Percentiles rank a stretch among this genome's conserved stretches.
Evolutionary conservation across 139 green algal genomes (phyloP).

Genomic region (Protoeuglena noctilucae): DNA sequence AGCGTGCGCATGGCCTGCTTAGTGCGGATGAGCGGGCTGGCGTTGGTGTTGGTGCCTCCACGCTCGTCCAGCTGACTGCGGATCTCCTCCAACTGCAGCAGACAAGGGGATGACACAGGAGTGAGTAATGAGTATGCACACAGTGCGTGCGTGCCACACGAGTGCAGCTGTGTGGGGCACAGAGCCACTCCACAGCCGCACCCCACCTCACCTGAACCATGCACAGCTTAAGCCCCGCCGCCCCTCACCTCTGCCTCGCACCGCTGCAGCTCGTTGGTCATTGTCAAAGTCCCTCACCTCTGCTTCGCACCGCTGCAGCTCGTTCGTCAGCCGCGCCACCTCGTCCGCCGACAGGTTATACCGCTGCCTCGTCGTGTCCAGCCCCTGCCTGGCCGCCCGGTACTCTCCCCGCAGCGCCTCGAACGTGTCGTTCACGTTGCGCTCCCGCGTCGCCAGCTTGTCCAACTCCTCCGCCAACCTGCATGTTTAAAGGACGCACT

Average conservation of each 20-base stretch:
- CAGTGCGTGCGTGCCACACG: no score
- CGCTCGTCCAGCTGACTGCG: constrained; percentile 47
- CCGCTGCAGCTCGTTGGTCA: constrained; percentile 46
- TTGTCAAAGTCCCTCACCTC: no score
- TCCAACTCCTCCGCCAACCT: constrained; percentile 24
- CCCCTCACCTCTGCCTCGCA: constrained; percentile 42
- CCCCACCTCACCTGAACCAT: no score
- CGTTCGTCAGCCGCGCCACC: constrained; percentile 42
- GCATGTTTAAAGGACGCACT: no score
- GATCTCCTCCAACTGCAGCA: no score
- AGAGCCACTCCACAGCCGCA: no score
- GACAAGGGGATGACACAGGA: no score
- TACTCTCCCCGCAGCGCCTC: constrained; percentile 43
- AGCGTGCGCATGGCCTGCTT: constrained; percentile 50
- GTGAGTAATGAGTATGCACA: no score
- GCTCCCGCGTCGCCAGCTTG: constrained; percentile 45
- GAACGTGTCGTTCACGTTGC: constrained; percentile 48
- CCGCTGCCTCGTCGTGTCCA: constrained; percentile 6
- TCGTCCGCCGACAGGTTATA: constrained; percentile 36
- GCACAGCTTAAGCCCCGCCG: no score
- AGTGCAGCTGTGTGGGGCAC: no score
- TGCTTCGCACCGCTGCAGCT: constrained; percentile 40
- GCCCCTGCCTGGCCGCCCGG: constrained; percentile 15
- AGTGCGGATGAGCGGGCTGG: constrained; percentile 48
- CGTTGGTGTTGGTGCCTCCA: constrained; percentile 55